Percentiles rank a stretch among this genome's conserved stretches.
Evolutionary conservation across 441 rosid genomes (phyloP).

Genomic region (Jatropha podagrica): DNA sequence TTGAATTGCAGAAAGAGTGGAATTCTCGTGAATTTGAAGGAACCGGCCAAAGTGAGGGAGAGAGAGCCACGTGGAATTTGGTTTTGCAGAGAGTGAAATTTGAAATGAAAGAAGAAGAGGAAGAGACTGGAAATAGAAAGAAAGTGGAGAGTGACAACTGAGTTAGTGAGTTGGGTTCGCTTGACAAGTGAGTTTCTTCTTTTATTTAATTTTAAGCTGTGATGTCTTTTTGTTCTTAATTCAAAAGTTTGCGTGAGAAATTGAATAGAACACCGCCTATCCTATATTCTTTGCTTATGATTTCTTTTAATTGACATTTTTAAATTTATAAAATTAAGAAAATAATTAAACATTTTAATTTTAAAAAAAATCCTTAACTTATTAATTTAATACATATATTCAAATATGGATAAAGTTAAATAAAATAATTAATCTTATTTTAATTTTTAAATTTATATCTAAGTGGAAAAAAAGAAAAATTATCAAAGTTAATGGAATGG

Average conservation of each 20-base stretch:
- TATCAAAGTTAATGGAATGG: no score
- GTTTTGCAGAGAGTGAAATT: not conserved
- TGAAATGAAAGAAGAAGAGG: not conserved
- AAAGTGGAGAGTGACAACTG: not conserved
- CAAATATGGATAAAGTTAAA: no score
- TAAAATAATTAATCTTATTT: no score
- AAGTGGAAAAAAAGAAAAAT: no score
- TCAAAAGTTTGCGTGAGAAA: conserved; percentile 26
- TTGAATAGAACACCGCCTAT: conserved; percentile 15
- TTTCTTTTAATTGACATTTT: no score
- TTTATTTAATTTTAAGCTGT: not conserved
- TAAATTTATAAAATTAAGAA: no score
- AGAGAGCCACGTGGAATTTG: not conserved
- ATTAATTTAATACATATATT: no score
- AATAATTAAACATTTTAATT: no score
- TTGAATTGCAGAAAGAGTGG: not conserved
- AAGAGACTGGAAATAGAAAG: not conserved
- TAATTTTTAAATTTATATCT: no score
- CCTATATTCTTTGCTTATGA: no score
- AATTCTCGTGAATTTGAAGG: not conserved
- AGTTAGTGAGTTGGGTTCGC: not conserved
- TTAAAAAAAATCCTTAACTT: no score
- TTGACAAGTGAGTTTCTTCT: not conserved
- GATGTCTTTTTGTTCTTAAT: no score
- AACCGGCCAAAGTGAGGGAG: not conserved